Evolutionary conservation across 306 rosid species (phyloP).

Genomic region (Ormosia semicastrata): DNA sequence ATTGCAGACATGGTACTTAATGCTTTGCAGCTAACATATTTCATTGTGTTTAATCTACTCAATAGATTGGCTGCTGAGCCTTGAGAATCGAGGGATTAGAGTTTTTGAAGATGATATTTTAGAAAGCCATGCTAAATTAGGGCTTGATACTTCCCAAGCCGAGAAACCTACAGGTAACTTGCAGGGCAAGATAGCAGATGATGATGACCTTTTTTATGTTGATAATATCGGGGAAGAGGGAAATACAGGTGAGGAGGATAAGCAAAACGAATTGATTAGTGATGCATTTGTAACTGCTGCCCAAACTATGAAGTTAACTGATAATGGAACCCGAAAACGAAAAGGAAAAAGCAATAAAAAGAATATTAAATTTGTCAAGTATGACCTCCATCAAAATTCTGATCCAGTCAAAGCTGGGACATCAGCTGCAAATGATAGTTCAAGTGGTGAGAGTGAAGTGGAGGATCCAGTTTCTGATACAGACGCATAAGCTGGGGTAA

Average conservation of each 20-base stretch:
- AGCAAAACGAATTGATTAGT: conserved; percentile 35
- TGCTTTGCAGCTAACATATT: conserved; percentile 17
- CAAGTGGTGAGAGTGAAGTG: conserved; percentile 56
- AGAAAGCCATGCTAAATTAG: conserved; percentile 36
- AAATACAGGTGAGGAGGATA: conserved; percentile 33
- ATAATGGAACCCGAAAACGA: conserved; percentile 46
- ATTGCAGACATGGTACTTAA: background rate
- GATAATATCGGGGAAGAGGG: conserved; percentile 53
- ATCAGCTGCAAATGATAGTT: conserved; percentile 35
- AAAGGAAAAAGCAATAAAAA: conserved; percentile 38
- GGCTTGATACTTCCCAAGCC: conserved; percentile 28
- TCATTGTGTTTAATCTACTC: conserved; percentile 23
- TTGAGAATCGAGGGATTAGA: conserved; percentile 60
- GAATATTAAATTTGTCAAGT: conserved; percentile 54
- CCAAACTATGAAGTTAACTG: conserved; percentile 40
- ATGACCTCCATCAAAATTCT: conserved; percentile 38
- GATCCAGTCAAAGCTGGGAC: conserved; percentile 23
- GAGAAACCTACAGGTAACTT: conserved; percentile 31
- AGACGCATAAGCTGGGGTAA: conserved; percentile 38
- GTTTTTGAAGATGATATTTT: conserved; percentile 55
- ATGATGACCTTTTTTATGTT: conserved; percentile 55
- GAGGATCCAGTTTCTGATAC: conserved; percentile 58
- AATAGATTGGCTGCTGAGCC: conserved; percentile 70
- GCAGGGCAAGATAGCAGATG: conserved; percentile 39
- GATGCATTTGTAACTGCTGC: conserved; percentile 62